Conservation (phyloP, 2,329 filamentous ascomycete species). For the Aspergillus unguis region DNA sequence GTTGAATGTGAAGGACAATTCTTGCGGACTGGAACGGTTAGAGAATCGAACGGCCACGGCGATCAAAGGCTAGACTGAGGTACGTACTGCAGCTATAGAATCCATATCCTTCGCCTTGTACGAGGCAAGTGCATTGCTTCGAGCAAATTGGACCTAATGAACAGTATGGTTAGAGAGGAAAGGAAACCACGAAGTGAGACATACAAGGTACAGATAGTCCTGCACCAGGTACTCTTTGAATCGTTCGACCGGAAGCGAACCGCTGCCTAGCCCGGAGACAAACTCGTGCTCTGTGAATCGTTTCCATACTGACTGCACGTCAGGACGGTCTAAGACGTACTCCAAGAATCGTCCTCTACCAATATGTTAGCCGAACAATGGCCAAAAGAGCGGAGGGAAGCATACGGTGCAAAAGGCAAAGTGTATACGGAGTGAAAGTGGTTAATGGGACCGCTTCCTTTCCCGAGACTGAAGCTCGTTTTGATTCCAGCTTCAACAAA, state of each 20-base stretch:
- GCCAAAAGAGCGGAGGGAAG: slow-evolving; percentile 1
- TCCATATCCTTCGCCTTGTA: slow-evolving; percentile 77
- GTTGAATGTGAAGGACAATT: slow-evolving; percentile 72
- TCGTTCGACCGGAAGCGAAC: slow-evolving; percentile 67
- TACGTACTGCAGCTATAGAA: slow-evolving; percentile 66
- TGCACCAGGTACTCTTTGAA: slow-evolving; percentile 91
- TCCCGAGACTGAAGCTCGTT: slow-evolving; percentile 54
- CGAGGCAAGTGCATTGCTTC: slow-evolving; percentile 77
- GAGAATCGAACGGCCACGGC: not conserved
- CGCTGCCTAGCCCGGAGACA: slow-evolving; percentile 70
- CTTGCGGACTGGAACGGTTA: slow-evolving; percentile 52
- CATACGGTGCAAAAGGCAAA: slow-evolving; percentile 58
- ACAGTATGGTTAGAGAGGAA: slow-evolving; percentile 5
- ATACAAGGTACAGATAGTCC: slow-evolving; percentile 83
- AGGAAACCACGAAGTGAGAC: slow-evolving; percentile 18
- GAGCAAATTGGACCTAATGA: slow-evolving; percentile 72
- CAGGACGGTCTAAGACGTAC: slow-evolving; percentile 71
- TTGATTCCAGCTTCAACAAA: slow-evolving; percentile 63
- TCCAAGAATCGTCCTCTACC: slow-evolving; percentile 70
- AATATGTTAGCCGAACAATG: not conserved
- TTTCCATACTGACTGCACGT: slow-evolving; percentile 72
- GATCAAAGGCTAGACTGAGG: not conserved
- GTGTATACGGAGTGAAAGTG: slow-evolving; percentile 63
- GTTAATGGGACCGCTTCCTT: slow-evolving; percentile 63
- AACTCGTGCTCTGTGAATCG: slow-evolving; percentile 79